Conservation (phyloP, 345 rosid genomes). For the Linum usitatissimum region DNA sequence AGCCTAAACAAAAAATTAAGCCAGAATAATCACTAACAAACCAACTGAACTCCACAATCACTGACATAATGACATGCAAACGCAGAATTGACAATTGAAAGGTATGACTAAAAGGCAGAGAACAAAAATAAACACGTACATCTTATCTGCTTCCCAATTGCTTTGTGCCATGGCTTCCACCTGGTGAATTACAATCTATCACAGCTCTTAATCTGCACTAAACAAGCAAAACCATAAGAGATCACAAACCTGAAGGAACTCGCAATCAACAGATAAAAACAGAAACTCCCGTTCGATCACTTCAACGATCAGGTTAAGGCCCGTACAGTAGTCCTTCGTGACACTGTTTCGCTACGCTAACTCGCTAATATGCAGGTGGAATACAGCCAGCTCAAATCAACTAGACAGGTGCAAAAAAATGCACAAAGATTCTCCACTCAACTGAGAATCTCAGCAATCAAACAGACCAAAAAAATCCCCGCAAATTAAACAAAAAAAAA, state of each 20-base stretch:
- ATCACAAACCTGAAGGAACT: slow-evolving; percentile 5
- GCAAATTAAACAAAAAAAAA: no score
- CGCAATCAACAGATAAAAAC: neutral
- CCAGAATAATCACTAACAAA: neutral
- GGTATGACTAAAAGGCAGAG: neutral
- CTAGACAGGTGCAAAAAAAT: neutral
- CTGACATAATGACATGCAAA: neutral
- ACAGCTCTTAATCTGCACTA: slow-evolving; percentile 12
- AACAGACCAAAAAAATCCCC: slow-evolving; percentile 8
- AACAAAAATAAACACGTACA: slow-evolving; percentile 23
- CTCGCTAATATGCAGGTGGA: neutral
- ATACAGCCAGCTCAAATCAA: neutral
- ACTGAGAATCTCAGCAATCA: slow-evolving; percentile 14
- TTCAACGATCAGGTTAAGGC: neutral
- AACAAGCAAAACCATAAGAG: slow-evolving; percentile 8
- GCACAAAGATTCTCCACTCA: neutral
- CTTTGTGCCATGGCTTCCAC: slow-evolving; percentile 39
- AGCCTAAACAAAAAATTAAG: slow-evolving; percentile 30
- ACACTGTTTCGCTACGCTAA: neutral
- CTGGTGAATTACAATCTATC: neutral
- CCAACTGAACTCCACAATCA: neutral
- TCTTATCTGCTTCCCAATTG: slow-evolving; percentile 68
- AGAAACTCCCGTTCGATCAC: neutral
- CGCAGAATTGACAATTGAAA: neutral
- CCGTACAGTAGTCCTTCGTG: neutral